Percentiles rank a stretch among this genome's conserved stretches.
phyloP scores from a whole-genome alignment of 257 asterid species.

The Asclepias syriaca region DNA sequence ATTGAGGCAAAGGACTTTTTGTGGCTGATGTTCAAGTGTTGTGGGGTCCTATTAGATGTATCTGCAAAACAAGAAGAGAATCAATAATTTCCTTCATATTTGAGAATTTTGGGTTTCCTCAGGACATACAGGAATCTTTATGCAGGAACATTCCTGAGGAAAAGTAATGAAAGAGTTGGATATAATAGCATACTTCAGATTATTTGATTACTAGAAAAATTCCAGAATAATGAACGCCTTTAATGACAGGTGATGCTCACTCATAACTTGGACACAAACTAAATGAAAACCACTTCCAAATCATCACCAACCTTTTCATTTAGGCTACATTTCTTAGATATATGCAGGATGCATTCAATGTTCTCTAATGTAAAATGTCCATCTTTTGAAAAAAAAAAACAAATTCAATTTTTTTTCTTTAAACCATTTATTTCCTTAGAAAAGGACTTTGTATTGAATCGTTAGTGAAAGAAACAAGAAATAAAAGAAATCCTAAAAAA shows the following conservation, averaged over 20 bases:
- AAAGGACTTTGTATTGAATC: not conserved
- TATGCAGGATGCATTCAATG: not conserved
- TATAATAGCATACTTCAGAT: not conserved
- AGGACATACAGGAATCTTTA: not conserved
- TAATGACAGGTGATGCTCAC: not conserved
- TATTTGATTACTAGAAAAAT: not conserved
- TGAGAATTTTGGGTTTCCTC: not conserved
- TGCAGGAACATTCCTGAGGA: not conserved
- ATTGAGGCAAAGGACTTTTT: constrained; percentile 66
- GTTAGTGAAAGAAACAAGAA: not conserved
- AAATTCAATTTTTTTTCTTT: not conserved
- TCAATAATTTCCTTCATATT: not conserved
- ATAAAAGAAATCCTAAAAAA: not conserved
- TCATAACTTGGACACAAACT: not conserved
- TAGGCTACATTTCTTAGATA: not conserved
- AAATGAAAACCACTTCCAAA: not conserved
- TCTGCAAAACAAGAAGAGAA: constrained; percentile 45
- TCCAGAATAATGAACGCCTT: not conserved
- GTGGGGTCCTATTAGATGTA: constrained; percentile 45
- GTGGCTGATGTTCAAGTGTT: constrained; percentile 37
- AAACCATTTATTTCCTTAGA: not conserved
- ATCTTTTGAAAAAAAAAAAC: not conserved
- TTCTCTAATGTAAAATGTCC: not conserved
- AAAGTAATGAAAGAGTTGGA: not conserved
- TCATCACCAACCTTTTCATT: not conserved